Percentiles rank a stretch among this genome's conserved stretches.
phyloP scores from a whole-genome alignment of 345 rosid genomes.

The Eutrema yunnanense region DNA sequence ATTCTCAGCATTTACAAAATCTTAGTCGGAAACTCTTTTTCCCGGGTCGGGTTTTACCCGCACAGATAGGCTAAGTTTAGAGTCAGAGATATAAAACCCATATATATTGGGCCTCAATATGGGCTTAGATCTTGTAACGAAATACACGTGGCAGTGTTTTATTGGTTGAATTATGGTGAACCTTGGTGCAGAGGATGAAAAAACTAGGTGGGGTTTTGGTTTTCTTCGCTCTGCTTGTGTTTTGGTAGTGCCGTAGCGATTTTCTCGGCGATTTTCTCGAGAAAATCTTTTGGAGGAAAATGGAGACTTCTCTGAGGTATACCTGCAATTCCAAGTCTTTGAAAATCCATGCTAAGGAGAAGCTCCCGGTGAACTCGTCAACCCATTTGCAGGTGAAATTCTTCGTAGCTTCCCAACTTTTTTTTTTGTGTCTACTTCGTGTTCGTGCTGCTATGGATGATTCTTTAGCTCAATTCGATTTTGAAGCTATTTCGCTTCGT shows the following conservation, averaged over 20 bases:
- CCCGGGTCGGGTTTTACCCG: slow-evolving; percentile 24
- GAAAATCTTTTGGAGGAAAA: slow-evolving; percentile 12
- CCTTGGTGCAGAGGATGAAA: slow-evolving; percentile 17
- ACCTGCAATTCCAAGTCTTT: slow-evolving; percentile 53
- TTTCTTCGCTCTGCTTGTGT: background rate
- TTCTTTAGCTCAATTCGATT: background rate
- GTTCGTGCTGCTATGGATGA: background rate
- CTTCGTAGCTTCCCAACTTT: background rate
- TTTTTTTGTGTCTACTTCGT: background rate
- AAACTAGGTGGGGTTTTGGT: slow-evolving; percentile 31
- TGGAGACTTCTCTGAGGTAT: slow-evolving; percentile 88
- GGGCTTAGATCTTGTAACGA: background rate
- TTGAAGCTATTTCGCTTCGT: background rate
- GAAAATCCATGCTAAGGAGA: slow-evolving; percentile 86
- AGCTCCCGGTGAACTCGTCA: slow-evolving; percentile 47
- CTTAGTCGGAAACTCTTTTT: background rate
- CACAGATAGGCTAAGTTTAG: background rate
- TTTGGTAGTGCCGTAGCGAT: background rate
- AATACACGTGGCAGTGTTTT: background rate
- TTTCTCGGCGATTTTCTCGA: slow-evolving; percentile 16
- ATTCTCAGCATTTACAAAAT: background rate
- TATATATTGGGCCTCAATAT: background rate
- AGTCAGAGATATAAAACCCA: background rate
- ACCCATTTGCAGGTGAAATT: slow-evolving; percentile 67
- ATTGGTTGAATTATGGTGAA: slow-evolving; percentile 12